These are phyloP conservation scores for Euphorbia tirucalli DNA, from an alignment of 345 rosid genomes.

Conservation along the genomic window DNA sequence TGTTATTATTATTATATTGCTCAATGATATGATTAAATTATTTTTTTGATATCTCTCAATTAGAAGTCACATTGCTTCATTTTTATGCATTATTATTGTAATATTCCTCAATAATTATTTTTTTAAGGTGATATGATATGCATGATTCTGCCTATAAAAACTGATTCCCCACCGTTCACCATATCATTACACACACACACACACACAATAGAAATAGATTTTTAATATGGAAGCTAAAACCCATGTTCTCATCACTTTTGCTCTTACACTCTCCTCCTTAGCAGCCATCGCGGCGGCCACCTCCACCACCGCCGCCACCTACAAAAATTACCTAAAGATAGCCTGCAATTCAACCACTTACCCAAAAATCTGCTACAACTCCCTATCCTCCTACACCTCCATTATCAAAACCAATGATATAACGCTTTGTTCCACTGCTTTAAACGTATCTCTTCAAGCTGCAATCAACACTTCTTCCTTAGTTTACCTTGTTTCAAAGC, in stretches of 20 bases:
- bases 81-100: too few species aligned
- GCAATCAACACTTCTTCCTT: slow-evolving; percentile 31
- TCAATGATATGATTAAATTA: too few species aligned
- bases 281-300: slow-evolving; percentile 3
- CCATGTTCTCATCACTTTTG: slow-evolving; percentile 11
- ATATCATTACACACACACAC: background rate
- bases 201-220: background rate
- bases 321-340: slow-evolving; percentile 45
- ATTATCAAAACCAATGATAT: slow-evolving; percentile 46
- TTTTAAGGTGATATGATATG: background rate
- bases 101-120: background rate
- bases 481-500: slow-evolving; percentile 24
- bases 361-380: slow-evolving; percentile 53
- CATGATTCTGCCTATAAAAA: slow-evolving; percentile 9
- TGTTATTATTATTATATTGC: too few species aligned
- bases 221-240: background rate
- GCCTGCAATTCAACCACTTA: slow-evolving; percentile 56
- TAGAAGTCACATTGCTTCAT: too few species aligned
- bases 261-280: slow-evolving; percentile 10
- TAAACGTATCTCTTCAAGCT: slow-evolving; percentile 39
- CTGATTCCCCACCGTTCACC: background rate
- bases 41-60: too few species aligned
- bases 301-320: slow-evolving; percentile 17
- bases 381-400: slow-evolving; percentile 46
- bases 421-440: slow-evolving; percentile 54